Evolutionary conservation across 345 rosid species (phyloP).

Genomic region (Brassica incana): DNA sequence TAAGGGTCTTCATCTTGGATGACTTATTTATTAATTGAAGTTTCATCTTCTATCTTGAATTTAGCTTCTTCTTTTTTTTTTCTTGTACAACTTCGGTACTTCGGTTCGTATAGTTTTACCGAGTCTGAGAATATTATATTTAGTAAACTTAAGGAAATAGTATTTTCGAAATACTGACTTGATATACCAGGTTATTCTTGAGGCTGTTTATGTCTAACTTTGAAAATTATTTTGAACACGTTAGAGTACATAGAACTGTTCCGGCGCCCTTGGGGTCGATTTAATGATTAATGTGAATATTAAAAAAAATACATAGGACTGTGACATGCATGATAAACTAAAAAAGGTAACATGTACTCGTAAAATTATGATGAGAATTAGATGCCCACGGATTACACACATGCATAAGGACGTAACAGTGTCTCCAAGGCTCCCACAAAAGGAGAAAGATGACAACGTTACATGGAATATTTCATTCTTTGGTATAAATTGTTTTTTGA

Average conservation of each 20-base stretch:
- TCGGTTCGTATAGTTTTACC: neutral
- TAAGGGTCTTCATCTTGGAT: neutral
- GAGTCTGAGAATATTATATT: neutral
- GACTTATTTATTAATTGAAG: neutral
- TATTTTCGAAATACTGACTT: neutral
- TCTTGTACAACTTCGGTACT: neutral
- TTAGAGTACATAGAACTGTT: too few species aligned
- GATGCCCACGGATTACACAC: slow-evolving; percentile 30
- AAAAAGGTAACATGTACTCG: neutral
- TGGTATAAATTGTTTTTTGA: slow-evolving; percentile 1
- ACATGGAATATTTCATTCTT: slow-evolving; percentile 6
- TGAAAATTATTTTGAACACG: neutral
- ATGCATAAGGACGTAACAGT: slow-evolving; percentile 23
- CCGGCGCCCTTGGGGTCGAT: neutral
- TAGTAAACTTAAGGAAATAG: neutral
- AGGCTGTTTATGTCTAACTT: neutral
- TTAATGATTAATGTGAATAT: neutral
- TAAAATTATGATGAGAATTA: slow-evolving; percentile 21
- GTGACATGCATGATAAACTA: slow-evolving; percentile 13
- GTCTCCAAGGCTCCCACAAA: slow-evolving; percentile 29
- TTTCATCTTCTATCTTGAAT: neutral
- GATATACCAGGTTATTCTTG: neutral
- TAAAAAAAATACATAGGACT: neutral
- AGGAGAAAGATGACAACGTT: slow-evolving; percentile 6
- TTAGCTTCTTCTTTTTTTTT: too few species aligned